phyloP scores from a whole-genome alignment of 2,329 filamentous ascomycete species.

The Phialophora verrucosa region DNA sequence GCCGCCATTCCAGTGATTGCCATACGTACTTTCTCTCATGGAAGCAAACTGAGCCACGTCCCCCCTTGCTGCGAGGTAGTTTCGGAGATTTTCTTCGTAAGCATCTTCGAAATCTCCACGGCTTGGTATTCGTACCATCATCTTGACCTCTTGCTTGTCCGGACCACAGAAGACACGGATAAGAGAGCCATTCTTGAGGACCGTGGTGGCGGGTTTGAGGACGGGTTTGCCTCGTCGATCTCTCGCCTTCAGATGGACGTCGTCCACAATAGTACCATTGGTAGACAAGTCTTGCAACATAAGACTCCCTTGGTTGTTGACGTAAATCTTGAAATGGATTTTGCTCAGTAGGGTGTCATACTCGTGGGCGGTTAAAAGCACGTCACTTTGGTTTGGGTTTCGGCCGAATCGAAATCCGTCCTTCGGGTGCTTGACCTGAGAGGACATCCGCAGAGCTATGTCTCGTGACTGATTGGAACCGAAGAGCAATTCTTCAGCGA shows the following conservation, averaged over 20 bases:
- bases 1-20: conserved; percentile 83
- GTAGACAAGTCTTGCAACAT: conserved; percentile 95
- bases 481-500: conserved; percentile 48
- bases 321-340: conserved; percentile 90
- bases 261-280: conserved; percentile 92
- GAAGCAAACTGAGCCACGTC: conserved; percentile 41
- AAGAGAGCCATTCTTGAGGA: conserved; percentile 73
- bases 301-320: conserved; percentile 82
- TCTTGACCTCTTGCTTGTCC: conserved; percentile 70
- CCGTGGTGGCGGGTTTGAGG: conserved; percentile 57
- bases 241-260: conserved; percentile 62
- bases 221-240: conserved; percentile 37
- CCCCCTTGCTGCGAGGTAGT: conserved; percentile 61
- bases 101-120: conserved; percentile 70
- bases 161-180: conserved; percentile 67
- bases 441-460: conserved; percentile 80
- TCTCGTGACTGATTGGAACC: conserved; percentile 54
- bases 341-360: conserved; percentile 81
- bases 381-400: conserved; percentile 72
- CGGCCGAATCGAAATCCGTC: conserved; percentile 87
- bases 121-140: conserved; percentile 83
- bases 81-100: conserved; percentile 72
- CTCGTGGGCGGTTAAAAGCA: conserved; percentile 71
- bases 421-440: conserved; percentile 68
- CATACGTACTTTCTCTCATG: conserved; percentile 52